phyloP scores from a whole-genome alignment of 2,329 filamentous ascomycete species.

The Graphiopsis chlorocephala region DNA sequence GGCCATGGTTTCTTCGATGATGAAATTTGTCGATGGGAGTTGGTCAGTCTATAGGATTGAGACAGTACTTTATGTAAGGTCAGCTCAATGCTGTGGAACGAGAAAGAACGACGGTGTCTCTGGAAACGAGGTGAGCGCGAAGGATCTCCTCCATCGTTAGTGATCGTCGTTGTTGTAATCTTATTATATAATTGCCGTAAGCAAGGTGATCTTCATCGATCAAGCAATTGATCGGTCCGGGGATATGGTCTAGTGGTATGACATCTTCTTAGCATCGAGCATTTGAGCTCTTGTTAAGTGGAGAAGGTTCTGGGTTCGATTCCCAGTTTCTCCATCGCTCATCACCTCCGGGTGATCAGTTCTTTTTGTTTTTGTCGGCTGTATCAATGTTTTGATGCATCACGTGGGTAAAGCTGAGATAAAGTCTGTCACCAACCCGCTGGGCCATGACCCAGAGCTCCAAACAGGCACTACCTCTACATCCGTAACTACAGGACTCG shows the following conservation, averaged over 20 bases:
- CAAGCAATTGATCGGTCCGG: slow-evolving; percentile 2
- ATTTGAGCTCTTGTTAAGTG: neutral
- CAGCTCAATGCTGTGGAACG: neutral
- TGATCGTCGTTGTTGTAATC: too few species aligned
- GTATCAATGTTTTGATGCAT: too few species aligned
- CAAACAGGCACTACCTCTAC: too few species aligned
- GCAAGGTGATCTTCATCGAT: neutral
- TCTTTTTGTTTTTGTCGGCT: neutral
- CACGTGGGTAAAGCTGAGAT: too few species aligned
- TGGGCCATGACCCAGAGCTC: too few species aligned
- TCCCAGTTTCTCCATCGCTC: slow-evolving; percentile 8
- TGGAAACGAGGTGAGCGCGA: neutral
- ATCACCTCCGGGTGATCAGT: neutral
- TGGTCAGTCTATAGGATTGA: neutral
- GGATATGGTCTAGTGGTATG: slow-evolving; percentile 16
- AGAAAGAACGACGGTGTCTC: neutral
- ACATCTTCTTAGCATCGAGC: slow-evolving; percentile 13
- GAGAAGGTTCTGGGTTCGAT: slow-evolving; percentile 15
- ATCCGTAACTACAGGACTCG: too few species aligned
- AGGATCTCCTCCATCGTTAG: neutral
- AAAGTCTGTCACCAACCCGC: too few species aligned
- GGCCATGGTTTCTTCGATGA: neutral
- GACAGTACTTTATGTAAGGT: neutral
- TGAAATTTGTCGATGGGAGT: neutral
- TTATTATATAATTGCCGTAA: too few species aligned